Evolutionary conservation across 108 stramenopile genomes (phyloP), one percentile per base, ranked within the genome.

Genomic region (Discostella pseudostelligera): DNA sequence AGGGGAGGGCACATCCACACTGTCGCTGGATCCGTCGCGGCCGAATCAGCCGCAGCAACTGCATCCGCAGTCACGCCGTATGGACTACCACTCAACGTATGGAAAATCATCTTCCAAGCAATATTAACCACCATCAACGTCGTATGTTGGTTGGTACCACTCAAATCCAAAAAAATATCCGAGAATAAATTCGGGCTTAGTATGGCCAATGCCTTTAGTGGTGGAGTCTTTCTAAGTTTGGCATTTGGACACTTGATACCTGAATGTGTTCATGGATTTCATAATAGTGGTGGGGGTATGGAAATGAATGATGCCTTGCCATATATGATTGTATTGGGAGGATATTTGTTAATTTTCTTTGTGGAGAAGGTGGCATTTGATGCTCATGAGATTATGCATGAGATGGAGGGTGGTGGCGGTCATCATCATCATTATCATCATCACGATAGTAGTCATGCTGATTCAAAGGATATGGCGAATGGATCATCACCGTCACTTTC

Each of bases 161-260:
- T 97, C 7, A 59, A 76, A 57, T 79, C 71, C 50, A 93, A 93
- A 65, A 83, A 87, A 44, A 87, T 97, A 11, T 59, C 84, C 0
- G 85, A 87, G 55, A 93, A 94, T 65, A 84, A 92, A 69, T 42
- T 89, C 36, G 86, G 81, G 13, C 80, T 97, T 4, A 69, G 73
- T 29, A 55, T 98, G 62, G 96, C 96, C n/a, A 97, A 96, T 74
- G 89, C 96, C 61, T 98, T 98, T 76, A 87, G 89, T 26, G 98
- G 98, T 10, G 98, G 98, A 24, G 95, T 98, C 43, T 98, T 98
- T 73, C 73, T 98, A 39, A 85, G 84, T 12, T 74, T 98, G 50
- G 96, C 96, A 24, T 97, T 98, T 74, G 95, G 95, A 4, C 97
- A 98, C 80, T 83, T 98, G 79, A 87, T 98, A 51, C 97, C 97